Evolutionary conservation across 352 stramenopile species (phyloP).

Genomic region (Pythium catenulatum): DNA sequence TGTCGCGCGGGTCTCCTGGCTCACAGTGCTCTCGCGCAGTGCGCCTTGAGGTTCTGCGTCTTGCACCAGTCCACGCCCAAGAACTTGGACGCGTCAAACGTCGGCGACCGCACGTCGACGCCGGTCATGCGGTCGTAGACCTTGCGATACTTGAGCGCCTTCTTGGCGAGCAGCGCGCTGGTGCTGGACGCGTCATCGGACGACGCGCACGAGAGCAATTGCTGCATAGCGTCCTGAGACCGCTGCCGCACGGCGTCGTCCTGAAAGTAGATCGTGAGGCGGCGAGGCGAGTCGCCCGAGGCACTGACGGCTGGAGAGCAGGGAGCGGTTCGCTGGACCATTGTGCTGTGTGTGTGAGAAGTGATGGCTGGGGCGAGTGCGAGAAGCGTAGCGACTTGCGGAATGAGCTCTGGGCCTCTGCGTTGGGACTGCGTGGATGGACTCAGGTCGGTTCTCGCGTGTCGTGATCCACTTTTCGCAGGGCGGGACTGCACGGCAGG

Average conservation of each 20-base stretch:
- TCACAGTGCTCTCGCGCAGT: background rate
- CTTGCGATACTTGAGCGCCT: slow-evolving; percentile 55
- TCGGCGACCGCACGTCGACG: slow-evolving; percentile 62
- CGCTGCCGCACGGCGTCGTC: slow-evolving; percentile 39
- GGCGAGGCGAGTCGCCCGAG: slow-evolving; percentile 16
- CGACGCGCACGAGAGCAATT: background rate
- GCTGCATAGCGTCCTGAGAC: background rate
- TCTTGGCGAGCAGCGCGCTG: slow-evolving; percentile 26
- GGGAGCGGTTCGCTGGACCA: too few relatives aligned
- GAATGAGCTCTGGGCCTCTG: too few relatives aligned
- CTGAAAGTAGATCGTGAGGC: slow-evolving; percentile 49
- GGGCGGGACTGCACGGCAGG: too few relatives aligned
- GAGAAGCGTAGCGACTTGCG: too few relatives aligned
- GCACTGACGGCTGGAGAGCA: too few relatives aligned
- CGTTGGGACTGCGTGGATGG: too few relatives aligned
- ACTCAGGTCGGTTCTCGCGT: too few relatives aligned
- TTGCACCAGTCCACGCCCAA: slow-evolving; percentile 72
- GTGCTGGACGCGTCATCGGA: background rate
- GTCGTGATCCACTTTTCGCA: too few relatives aligned
- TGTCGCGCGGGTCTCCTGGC: background rate
- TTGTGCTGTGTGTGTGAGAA: too few relatives aligned
- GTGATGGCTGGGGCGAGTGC: too few relatives aligned
- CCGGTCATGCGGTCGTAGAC: slow-evolving; percentile 39
- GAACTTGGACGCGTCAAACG: slow-evolving; percentile 78
- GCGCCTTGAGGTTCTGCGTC: slow-evolving; percentile 3